These are phyloP conservation scores for Tulasnella sp. DNA, from an alignment of 768 basidiomycete genomes.

Conservation along the genomic window DNA sequence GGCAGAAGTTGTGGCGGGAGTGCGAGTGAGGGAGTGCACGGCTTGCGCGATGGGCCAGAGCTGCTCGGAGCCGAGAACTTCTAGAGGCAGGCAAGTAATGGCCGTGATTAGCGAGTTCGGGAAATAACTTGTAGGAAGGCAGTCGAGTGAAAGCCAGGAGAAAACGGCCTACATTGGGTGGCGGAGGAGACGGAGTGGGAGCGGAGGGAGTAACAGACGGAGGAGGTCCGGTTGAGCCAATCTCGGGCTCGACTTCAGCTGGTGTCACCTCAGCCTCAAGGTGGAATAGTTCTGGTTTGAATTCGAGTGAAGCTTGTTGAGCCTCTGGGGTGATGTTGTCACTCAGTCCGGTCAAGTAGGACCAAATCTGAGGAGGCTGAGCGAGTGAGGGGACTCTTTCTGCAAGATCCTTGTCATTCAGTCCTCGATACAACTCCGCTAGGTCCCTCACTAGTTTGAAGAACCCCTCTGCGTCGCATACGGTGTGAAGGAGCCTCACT, in stretches of 20 bases:
- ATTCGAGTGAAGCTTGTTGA: neutral
- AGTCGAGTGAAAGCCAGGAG: slow-evolving; percentile 19
- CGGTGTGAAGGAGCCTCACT: slow-evolving; percentile 18
- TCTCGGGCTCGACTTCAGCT: neutral
- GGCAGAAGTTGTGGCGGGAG: neutral
- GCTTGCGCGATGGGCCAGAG: slow-evolving; percentile 16
- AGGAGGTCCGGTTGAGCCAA: neutral
- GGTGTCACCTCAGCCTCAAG: neutral
- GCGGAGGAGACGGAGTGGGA: no score
- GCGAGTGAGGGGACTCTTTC: neutral
- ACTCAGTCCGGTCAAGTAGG: slow-evolving; percentile 1
- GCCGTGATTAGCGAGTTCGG: neutral
- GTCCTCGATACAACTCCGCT: slow-evolving; percentile 17
- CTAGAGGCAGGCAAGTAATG: slow-evolving; percentile 11
- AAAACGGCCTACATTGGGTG: no score
- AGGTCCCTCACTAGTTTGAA: slow-evolving; percentile 21
- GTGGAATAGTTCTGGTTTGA: neutral
- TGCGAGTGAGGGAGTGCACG: slow-evolving; percentile 11
- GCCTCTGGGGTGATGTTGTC: slow-evolving; percentile 3
- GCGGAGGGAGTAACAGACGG: no score
- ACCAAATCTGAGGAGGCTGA: neutral
- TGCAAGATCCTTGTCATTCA: neutral
- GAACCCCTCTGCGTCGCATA: slow-evolving; percentile 22
- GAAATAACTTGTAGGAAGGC: slow-evolving; percentile 19
- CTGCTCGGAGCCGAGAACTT: slow-evolving; percentile 7